phyloP scores from a whole-genome alignment of 352 stramenopile genomes.

The Peronosclerospora sorghi region DNA sequence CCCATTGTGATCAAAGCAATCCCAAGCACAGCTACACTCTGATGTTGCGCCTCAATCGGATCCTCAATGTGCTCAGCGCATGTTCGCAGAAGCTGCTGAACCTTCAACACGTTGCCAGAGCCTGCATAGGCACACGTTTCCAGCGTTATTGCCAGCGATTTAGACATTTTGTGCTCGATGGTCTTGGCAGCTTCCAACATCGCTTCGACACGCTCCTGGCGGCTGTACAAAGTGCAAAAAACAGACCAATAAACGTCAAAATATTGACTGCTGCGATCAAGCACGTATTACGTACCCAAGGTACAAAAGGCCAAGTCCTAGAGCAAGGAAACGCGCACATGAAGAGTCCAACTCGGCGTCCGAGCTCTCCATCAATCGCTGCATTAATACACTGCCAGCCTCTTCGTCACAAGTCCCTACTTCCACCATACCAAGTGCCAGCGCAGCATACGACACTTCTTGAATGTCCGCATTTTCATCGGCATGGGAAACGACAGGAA shows the following conservation, averaged over 20 bases:
- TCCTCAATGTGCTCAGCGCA: constrained; percentile 95
- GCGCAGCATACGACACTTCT: constrained; percentile 86
- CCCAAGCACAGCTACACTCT: constrained; percentile 93
- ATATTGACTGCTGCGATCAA: constrained; percentile 46
- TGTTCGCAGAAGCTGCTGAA: constrained; percentile 95
- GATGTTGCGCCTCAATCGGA: constrained; percentile 61
- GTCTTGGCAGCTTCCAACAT: constrained; percentile 98
- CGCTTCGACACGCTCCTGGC: constrained; percentile 92
- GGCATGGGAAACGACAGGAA: constrained; percentile 87
- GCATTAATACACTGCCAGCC: constrained; percentile 92
- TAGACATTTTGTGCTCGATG: constrained; percentile 95
- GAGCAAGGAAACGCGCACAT: constrained; percentile 92
- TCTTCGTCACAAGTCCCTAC: constrained; percentile 97
- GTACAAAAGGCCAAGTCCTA: constrained; percentile 96
- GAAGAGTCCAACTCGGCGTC: constrained; percentile 95
- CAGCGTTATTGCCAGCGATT: constrained; percentile 94
- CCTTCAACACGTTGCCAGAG: constrained; percentile 97
- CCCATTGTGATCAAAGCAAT: constrained; percentile 98
- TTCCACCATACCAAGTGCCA: constrained; percentile 97
- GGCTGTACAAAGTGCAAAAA: constrained; percentile 24
- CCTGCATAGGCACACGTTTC: constrained; percentile 97
- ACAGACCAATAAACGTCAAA: constrained; percentile 71
- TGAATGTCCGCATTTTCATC: constrained; percentile 89
- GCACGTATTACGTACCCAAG: constrained; percentile 74
- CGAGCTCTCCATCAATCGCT: constrained; percentile 97